A percentile compares a stretch with the other conserved stretches of the same genome.
phyloP scores from a whole-genome alignment of 148 eudicot species.

The Rhododendron henanense region DNA sequence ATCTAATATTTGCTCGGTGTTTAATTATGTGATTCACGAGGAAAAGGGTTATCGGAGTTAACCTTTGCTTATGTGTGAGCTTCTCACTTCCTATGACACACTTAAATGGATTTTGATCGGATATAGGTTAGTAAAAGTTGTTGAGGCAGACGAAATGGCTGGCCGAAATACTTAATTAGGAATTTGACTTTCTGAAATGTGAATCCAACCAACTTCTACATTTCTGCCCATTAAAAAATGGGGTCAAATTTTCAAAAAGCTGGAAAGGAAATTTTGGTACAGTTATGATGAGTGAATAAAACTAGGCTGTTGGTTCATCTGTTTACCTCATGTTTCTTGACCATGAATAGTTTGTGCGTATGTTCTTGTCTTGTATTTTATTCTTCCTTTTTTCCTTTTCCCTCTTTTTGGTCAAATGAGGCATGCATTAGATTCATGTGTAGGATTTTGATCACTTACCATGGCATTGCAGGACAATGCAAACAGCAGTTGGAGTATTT shows the following conservation, averaged over 20 bases:
- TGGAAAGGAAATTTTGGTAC: not conserved
- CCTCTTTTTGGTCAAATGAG: not conserved
- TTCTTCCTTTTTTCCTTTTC: not conserved
- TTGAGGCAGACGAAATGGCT: not conserved
- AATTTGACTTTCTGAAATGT: not conserved
- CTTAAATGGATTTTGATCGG: not conserved
- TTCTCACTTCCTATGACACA: not conserved
- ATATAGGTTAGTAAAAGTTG: not conserved
- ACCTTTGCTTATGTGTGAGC: not conserved
- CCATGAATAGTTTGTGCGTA: not conserved
- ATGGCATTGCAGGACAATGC: constrained; percentile 71
- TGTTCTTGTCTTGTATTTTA: not conserved
- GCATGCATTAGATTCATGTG: not conserved
- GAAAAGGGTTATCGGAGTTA: not conserved
- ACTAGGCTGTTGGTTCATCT: not conserved
- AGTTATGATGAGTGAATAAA: not conserved
- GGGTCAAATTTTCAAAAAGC: not conserved
- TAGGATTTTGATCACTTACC: not conserved
- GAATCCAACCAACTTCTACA: not conserved
- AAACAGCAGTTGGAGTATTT: constrained; percentile 96
- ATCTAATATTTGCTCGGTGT: not conserved
- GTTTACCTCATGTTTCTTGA: not conserved
- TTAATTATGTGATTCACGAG: not conserved
- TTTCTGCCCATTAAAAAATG: not conserved
- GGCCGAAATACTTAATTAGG: not conserved